Base-by-base conservation (phyloP, 495 filamentous ascomycete genomes). In the Aspergillus ostianus region DNA sequence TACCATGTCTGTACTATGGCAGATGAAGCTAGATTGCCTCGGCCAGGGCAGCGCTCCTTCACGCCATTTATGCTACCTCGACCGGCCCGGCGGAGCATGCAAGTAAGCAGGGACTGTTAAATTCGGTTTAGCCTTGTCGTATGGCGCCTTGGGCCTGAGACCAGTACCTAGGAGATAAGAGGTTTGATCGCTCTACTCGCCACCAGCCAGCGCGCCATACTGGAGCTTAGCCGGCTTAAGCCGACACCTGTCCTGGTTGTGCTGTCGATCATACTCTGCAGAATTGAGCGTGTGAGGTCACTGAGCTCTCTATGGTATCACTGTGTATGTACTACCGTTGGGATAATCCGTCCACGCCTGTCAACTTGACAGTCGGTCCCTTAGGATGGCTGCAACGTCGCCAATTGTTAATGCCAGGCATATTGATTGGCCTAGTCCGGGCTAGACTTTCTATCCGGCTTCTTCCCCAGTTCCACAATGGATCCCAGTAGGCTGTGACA, bases 401-500 rank as follows among this genome's bases (percentile, higher is more conserved):
- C 36, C 36, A 41, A 41, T 41, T 41, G 36, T 41, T 15, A 41
- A 41, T 17, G 36, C 15, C 36, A 41, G 36, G 2, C 36, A 41
- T 4, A 10, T 13, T 15, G 36, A 41, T 41, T 41, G 36, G 36
- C 36, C 36, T 17, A 15, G 12, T 41, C 36, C 10, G 36, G 36
- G 36, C 36, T 13, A 41, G 36, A 27, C 6, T 19, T 52, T 52
- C 50, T 18, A 52, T 52, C 27, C 30, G 50, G 5, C 21, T 36
- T 30, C 41, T 57, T 57, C 55, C 55, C 55, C 55, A 57, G 55
- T 18, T 57, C 55, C 55, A 57, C 55, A 13, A 4, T n/a, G 46
- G 46, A 57, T 45, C 29, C 23, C 46, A 12, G n/a, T 47, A 36
- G 55, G 27, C 46, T 29, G 45, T 48, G 55, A 57, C 46, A 26